Evolutionary conservation across 495 filamentous ascomycete genomes (phyloP).

Genomic region (Podospora pseudocomata): DNA sequence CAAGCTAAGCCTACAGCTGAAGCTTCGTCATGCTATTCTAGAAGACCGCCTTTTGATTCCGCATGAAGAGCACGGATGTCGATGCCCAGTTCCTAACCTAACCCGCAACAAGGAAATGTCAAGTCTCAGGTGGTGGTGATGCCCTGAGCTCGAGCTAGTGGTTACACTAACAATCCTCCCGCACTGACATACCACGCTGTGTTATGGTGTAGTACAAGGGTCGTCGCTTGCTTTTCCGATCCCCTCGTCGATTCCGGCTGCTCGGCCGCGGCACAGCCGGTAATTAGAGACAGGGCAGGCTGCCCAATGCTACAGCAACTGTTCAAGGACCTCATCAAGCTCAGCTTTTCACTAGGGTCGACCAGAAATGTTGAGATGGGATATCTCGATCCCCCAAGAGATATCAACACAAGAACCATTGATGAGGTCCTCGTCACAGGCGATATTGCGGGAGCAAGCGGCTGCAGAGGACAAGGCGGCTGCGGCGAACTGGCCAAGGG

Average conservation of each 20-base stretch:
- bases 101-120: slow-evolving; percentile 3
- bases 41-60: background rate
- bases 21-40: slow-evolving; percentile 2
- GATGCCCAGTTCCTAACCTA: background rate
- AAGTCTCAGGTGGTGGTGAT: slow-evolving; percentile 11
- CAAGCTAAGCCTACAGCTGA: background rate
- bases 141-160: slow-evolving; percentile 1
- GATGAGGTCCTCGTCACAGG: background rate
- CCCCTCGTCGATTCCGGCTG: slow-evolving; percentile 26
- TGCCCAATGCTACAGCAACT: slow-evolving; percentile 6
- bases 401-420: background rate
- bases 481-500: background rate
- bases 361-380: background rate
- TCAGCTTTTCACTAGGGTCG: background rate
- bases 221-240: slow-evolving; percentile 10
- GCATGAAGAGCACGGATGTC: slow-evolving; percentile 8
- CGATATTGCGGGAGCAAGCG: background rate
- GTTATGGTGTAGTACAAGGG: background rate
- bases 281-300: slow-evolving; percentile 17
- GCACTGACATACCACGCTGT: background rate
- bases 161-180: slow-evolving; percentile 5
- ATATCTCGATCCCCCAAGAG: background rate
- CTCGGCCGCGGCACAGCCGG: slow-evolving; percentile 30
- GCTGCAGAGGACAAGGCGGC: background rate
- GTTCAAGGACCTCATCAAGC: slow-evolving; percentile 1